Percentiles rank a stretch among this genome's conserved stretches.
Conservation (phyloP, 345 rosid genomes). For the Corymbia maculata region DNA sequence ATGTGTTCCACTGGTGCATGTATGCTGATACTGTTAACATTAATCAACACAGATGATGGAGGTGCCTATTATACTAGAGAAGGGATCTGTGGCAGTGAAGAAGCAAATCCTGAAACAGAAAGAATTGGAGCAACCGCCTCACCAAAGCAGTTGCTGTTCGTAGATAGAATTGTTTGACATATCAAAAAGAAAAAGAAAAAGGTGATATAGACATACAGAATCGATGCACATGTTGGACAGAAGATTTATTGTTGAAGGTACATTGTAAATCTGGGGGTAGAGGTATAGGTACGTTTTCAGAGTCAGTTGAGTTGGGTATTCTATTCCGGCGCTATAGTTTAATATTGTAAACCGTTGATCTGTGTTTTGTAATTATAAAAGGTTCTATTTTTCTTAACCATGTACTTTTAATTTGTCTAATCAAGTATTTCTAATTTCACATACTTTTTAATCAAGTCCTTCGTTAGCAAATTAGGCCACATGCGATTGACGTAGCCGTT, state of each 20-base stretch:
- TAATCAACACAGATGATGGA: constrained; percentile 46
- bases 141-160: constrained; percentile 42
- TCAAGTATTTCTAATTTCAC: neutral
- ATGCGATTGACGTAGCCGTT: neutral
- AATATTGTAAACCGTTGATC: neutral
- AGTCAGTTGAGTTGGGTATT: neutral
- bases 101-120: constrained; percentile 35
- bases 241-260: neutral
- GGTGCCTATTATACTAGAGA: constrained; percentile 63
- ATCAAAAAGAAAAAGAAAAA: neutral
- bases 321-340: neutral
- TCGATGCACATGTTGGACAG: neutral
- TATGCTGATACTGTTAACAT: neutral
- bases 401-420: neutral
- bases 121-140: constrained; percentile 18
- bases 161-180: neutral
- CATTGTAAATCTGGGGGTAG: neutral
- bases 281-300: neutral
- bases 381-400: neutral
- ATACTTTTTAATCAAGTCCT: neutral
- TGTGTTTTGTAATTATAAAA: neutral
- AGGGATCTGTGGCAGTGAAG: constrained; percentile 60
- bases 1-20: neutral
- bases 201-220: neutral
- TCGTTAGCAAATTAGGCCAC: neutral